phyloP scores from a whole-genome alignment of 805 yeast genomes.

The Hanseniaspora mollemarum region DNA sequence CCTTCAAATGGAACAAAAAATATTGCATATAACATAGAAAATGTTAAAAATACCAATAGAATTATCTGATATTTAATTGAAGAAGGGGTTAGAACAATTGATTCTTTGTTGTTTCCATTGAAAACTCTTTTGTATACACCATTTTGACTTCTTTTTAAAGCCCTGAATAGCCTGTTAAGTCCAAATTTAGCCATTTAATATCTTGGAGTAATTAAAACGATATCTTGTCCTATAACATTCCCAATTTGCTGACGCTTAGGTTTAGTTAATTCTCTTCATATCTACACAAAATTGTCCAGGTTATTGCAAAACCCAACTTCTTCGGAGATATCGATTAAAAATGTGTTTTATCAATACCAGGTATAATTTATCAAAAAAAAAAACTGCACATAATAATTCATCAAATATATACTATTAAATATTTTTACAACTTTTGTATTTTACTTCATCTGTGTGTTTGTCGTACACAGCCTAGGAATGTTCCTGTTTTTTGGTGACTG shows the following conservation, averaged over 20 bases:
- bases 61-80: not conserved
- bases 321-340: too few relatives aligned
- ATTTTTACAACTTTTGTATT: not conserved
- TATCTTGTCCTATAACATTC: too few relatives aligned
- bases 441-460: too few relatives aligned
- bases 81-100: not conserved
- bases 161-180: not conserved
- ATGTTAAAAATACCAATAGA: conserved; percentile 20
- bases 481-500: not conserved
- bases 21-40: conserved; percentile 17
- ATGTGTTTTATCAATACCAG: not conserved
- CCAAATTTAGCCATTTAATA: not conserved
- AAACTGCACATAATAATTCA: not conserved
- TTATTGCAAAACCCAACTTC: too few relatives aligned
- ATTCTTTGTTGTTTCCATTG: not conserved
- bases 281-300: too few relatives aligned
- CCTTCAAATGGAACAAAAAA: conserved; percentile 28
- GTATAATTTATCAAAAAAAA: not conserved
- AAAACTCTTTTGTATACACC: not conserved
- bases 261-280: too few relatives aligned
- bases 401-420: not conserved
- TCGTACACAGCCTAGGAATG: too few relatives aligned
- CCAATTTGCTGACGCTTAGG: too few relatives aligned
- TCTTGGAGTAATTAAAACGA: not conserved
- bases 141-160: not conserved